These are phyloP conservation scores for Puya raimondii DNA, from an alignment of 176 grass and related monocot genomes.

Conservation along the genomic window DNA sequence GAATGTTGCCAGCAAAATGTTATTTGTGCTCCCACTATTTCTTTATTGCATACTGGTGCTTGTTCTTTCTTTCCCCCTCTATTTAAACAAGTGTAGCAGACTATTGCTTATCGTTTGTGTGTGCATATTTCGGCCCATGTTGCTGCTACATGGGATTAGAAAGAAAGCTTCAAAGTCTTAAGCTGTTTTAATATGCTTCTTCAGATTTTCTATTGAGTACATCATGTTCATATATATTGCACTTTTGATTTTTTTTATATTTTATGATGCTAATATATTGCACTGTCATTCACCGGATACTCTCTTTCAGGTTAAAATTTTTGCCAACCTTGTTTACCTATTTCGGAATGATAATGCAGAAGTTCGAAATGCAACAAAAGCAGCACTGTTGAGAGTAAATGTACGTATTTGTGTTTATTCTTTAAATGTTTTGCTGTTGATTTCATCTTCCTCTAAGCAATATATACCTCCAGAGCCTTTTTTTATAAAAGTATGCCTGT, in stretches of 20 bases:
- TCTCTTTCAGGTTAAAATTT: slow-evolving; percentile 54
- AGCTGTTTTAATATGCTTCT: no score
- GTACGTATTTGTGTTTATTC: slow-evolving; percentile 29
- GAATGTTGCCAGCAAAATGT: no score
- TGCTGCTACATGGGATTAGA: no score
- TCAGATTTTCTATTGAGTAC: no score
- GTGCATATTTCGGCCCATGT: no score
- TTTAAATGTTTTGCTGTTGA: slow-evolving; percentile 4
- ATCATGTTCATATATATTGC: neutral
- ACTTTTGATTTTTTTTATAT: neutral
- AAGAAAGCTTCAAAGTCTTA: no score
- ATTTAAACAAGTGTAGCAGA: no score
- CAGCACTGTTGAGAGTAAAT: slow-evolving; percentile 57
- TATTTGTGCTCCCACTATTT: no score
- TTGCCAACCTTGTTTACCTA: slow-evolving; percentile 51
- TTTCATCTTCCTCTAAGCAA: no score
- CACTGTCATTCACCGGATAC: neutral
- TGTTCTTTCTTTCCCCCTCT: no score
- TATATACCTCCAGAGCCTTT: neutral
- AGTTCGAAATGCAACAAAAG: slow-evolving; percentile 70
- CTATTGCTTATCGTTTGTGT: no score
- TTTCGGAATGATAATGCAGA: slow-evolving; percentile 51
- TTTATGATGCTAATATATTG: slow-evolving; percentile 3
- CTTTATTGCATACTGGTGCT: no score
- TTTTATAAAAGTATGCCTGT: neutral